Base-by-base conservation (phyloP, 768 basidiomycete species). In the Mycena olivaceomarginata region DNA sequence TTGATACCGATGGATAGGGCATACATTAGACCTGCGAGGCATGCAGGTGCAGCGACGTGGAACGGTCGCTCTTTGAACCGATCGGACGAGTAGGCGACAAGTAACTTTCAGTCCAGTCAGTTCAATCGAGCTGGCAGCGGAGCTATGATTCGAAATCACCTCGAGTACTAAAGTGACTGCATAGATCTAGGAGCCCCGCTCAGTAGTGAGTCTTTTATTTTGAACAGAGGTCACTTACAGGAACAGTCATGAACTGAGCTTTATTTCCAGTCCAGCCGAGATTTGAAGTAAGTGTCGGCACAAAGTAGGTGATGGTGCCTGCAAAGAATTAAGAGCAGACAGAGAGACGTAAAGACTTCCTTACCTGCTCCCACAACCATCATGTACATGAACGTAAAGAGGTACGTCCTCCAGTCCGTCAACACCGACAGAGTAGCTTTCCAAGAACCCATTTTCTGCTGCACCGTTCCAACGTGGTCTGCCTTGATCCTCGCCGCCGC, bases 301-400 rank as follows among this genome's bases (percentile, higher is more conserved):
- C 48, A 64, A 75, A 75, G 51, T 75, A 75, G 39, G 74, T 75
- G 67, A 75, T 75, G 48, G 74, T 75, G 67, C 74, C 74, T 75
- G 67, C 67, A 69, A 56, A 69, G n/a, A 62, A 60, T 74, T 53
- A 70, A 25, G 25, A 64, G 40, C 25, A 64, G 48, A 64, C 51
- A 64, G 46, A 45, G 57, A 57, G 48, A 74, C 37, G 74, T 43
- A 20, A 39, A 56, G 60, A 53, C 67, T 63, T 75, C 48, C 67
- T 69, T 65, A 70, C 74, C 74, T 46, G 74, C 74, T 57, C 74
- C 74, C 12, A 75, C 74, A 57, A 75, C 62, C 74, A 75, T 75
- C 74, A 75, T 75, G 62, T 75, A 75, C 74, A 75, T 75, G 41
- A 75, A 75, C 45, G 74, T 75, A 25, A 75, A 75, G 67, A 75